A percentile compares a stretch with the other conserved stretches of the same genome.
These are phyloP conservation scores for Orbilia javanica DNA, from an alignment of 2,329 filamentous ascomycete species.

Conservation along the genomic window DNA sequence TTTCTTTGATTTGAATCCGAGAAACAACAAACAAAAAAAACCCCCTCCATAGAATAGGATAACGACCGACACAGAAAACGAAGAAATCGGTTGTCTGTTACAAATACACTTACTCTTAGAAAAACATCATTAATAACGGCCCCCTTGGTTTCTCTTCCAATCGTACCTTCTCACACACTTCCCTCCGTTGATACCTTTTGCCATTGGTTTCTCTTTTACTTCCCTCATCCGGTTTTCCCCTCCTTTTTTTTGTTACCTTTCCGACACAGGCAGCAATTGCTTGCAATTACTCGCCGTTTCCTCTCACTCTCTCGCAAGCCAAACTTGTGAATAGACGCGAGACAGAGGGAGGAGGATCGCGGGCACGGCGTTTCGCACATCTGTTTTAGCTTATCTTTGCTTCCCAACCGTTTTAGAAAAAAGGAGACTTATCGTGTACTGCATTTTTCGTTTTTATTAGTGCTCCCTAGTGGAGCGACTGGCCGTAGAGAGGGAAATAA, in stretches of 20 bases:
- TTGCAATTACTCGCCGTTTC: neutral
- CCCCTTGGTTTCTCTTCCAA: neutral
- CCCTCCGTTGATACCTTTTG: constrained; percentile 1
- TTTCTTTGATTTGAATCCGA: constrained; percentile 1
- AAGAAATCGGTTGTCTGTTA: constrained; percentile 8
- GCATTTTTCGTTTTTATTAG: constrained; percentile 5
- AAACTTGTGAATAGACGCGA: constrained; percentile 15
- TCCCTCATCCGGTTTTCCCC: neutral
- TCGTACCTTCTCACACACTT: neutral
- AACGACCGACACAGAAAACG: neutral
- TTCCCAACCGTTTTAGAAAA: constrained; percentile 19
- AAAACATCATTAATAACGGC: constrained; percentile 13
- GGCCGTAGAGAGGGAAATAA: constrained; percentile 19
- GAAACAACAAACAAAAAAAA: no score
- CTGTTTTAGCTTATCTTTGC: neutral
- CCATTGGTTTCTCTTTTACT: neutral
- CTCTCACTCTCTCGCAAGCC: neutral
- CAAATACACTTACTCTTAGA: constrained; percentile 6
- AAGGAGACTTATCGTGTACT: constrained; percentile 19
- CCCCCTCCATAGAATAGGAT: neutral
- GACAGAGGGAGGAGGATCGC: neutral
- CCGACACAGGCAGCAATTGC: neutral
- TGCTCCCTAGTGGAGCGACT: constrained; percentile 12
- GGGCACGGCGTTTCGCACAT: constrained; percentile 12
- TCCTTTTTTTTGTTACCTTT: constrained; percentile 1